Percentiles rank a stretch among this genome's conserved stretches.
Conservation (phyloP, 2,329 filamentous ascomycete genomes). For the Incumbomyces delicatus region DNA sequence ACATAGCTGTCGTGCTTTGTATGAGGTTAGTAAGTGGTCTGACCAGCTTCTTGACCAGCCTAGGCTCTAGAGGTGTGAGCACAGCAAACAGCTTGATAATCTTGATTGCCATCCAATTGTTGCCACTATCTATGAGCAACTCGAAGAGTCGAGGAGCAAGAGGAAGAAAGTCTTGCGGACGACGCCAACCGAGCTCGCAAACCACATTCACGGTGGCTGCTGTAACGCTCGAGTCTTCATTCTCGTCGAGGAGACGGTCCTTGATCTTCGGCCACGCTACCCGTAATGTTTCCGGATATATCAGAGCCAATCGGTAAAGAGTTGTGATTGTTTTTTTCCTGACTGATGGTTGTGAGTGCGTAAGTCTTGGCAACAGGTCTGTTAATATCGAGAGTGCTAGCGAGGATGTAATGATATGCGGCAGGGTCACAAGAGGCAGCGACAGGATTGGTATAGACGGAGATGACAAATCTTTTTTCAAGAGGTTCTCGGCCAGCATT, state of each 20-base stretch:
- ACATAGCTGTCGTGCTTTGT: slow-evolving; percentile 92
- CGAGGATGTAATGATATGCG: slow-evolving; percentile 86
- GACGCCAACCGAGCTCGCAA: slow-evolving; percentile 87
- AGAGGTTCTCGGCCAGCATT: slow-evolving; percentile 90
- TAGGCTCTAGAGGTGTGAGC: slow-evolving; percentile 81
- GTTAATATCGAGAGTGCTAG: slow-evolving; percentile 81
- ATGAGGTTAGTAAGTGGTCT: slow-evolving; percentile 89
- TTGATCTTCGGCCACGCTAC: slow-evolving; percentile 97
- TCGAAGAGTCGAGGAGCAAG: slow-evolving; percentile 87
- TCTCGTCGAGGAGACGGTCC: slow-evolving; percentile 78
- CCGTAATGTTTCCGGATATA: slow-evolving; percentile 90
- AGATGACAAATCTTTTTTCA: slow-evolving; percentile 74
- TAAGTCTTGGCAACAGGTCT: slow-evolving; percentile 76
- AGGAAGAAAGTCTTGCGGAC: slow-evolving; percentile 87
- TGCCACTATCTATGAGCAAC: slow-evolving; percentile 78
- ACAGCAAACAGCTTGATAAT: slow-evolving; percentile 98
- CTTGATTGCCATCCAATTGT: slow-evolving; percentile 99
- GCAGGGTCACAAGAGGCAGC: slow-evolving; percentile 79
- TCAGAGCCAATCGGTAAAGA: slow-evolving; percentile 80
- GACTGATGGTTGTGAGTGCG: slow-evolving; percentile 73
- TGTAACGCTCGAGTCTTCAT: slow-evolving; percentile 85
- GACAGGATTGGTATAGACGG: slow-evolving; percentile 66
- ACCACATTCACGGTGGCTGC: slow-evolving; percentile 95
- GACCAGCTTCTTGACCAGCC: slow-evolving; percentile 80
- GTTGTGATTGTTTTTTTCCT: slow-evolving; percentile 95